Conservation (phyloP, 495 filamentous ascomycete species). For the Wilcoxina mikolae region DNA sequence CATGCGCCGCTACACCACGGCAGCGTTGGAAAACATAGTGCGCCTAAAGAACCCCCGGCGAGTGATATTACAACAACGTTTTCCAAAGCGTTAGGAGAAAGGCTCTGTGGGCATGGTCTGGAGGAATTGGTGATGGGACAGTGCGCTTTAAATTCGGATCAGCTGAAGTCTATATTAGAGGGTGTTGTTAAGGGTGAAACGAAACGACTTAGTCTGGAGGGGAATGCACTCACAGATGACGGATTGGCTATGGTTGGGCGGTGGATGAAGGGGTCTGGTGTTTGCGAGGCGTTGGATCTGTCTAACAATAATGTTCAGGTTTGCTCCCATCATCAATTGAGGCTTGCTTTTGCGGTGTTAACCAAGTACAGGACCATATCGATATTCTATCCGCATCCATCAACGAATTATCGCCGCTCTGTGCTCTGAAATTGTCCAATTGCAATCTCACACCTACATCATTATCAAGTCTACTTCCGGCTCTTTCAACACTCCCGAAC, state of each 20-base stretch:
- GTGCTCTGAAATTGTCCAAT: conserved; percentile 73
- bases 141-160: conserved; percentile 53
- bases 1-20: too few relatives aligned
- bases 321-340: background rate
- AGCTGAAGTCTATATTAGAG: conserved; percentile 58
- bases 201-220: conserved; percentile 63
- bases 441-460: conserved; percentile 62
- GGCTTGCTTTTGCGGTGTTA: background rate
- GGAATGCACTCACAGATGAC: conserved; percentile 57
- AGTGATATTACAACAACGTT: conserved; percentile 45
- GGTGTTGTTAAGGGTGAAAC: conserved; percentile 60
- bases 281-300: conserved; percentile 80
- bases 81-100: conserved; percentile 56
- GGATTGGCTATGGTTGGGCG: conserved; percentile 60
- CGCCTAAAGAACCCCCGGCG: conserved; percentile 3
- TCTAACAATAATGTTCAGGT: conserved; percentile 63
- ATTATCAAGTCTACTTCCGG: conserved; percentile 61
- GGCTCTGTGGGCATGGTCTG: conserved; percentile 58
- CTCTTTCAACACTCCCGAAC: conserved; percentile 51
- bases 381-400: conserved; percentile 45
- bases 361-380: conserved; percentile 43
- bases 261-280: conserved; percentile 41
- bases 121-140: conserved; percentile 75
- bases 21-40: background rate
- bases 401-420: conserved; percentile 48